phyloP scores from a whole-genome alignment of 1,284 basidiomycete genomes.

The Erythrobasidium hasegawianum region DNA sequence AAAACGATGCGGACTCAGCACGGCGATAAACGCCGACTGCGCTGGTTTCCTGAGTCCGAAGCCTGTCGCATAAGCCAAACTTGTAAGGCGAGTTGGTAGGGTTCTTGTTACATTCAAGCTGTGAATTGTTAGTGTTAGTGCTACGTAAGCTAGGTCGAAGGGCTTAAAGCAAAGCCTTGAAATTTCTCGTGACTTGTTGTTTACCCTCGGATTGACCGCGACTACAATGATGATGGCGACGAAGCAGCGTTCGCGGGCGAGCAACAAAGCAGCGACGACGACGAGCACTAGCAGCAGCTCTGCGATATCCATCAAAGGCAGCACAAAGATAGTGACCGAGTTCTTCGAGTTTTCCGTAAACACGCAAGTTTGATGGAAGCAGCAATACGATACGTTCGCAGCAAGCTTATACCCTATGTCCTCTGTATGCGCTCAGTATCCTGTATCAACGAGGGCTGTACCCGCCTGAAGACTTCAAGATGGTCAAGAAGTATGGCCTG shows the following conservation, averaged over 20 bases:
- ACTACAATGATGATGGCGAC: constrained; percentile 1
- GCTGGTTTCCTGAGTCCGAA: no score
- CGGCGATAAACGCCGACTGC: no score
- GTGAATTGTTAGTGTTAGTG: background rate
- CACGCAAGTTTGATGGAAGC: constrained; percentile 60
- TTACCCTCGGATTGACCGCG: background rate
- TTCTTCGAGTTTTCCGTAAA: constrained; percentile 98
- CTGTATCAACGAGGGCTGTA: constrained; percentile 96
- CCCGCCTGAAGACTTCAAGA: constrained; percentile 96
- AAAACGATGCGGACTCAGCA: no score
- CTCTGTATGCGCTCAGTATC: constrained; percentile 58
- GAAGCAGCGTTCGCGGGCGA: constrained; percentile 12
- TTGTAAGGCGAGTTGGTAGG: no score
- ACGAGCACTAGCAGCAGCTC: constrained; percentile 49
- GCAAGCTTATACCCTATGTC: background rate
- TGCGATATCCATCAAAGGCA: constrained; percentile 87
- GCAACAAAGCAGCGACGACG: constrained; percentile 8
- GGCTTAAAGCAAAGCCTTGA: background rate
- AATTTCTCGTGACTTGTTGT: background rate
- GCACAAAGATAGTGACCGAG: constrained; percentile 90
- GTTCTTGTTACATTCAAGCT: no score
- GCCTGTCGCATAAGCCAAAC: no score
- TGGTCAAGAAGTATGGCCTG: constrained; percentile 98
- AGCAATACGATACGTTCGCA: background rate
- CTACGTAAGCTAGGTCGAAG: background rate